Evolutionary conservation across 75 land plant genomes (phyloP).

Genomic region (Larix kaempferi): DNA sequence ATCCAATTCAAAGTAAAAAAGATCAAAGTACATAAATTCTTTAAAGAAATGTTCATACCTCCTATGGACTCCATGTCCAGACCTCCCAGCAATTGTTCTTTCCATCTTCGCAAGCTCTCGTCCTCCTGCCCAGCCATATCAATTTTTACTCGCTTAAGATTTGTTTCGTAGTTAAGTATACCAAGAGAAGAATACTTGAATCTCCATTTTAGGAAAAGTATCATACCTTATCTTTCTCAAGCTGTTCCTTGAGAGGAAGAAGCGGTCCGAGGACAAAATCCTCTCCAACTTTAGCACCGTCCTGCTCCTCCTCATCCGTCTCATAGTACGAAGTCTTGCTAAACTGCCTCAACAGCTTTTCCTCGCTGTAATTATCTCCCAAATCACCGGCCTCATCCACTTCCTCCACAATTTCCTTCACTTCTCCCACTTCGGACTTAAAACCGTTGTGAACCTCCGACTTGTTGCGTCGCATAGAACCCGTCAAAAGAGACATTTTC

Average conservation of each 20-base stretch:
- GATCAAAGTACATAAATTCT: not conserved
- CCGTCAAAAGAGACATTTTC: no score
- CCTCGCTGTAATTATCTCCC: not conserved
- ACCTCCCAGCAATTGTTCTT: conserved; percentile 60
- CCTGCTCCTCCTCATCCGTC: conserved; percentile 20
- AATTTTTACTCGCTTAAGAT: not conserved
- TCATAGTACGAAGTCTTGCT: conserved; percentile 15
- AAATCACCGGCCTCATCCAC: no score
- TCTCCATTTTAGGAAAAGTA: no score
- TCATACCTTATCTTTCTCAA: conserved; percentile 63
- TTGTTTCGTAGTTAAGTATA: no score
- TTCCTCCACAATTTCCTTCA: no score
- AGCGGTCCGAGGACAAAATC: conserved; percentile 47
- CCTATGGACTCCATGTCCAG: conserved; percentile 35
- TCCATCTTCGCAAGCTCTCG: conserved; percentile 74
- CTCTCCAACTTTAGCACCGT: conserved; percentile 13
- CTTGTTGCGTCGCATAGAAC: no score
- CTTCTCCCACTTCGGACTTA: no score
- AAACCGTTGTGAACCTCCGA: no score
- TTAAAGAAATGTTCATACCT: conserved; percentile 14
- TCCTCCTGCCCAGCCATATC: conserved; percentile 40
- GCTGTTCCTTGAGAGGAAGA: conserved; percentile 57
- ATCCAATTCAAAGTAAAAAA: not conserved
- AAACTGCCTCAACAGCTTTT: conserved; percentile 16
- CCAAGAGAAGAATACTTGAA: no score